Conservation (phyloP, 768 basidiomycete genomes). For the Pleurotus salmoneostramineus region DNA sequence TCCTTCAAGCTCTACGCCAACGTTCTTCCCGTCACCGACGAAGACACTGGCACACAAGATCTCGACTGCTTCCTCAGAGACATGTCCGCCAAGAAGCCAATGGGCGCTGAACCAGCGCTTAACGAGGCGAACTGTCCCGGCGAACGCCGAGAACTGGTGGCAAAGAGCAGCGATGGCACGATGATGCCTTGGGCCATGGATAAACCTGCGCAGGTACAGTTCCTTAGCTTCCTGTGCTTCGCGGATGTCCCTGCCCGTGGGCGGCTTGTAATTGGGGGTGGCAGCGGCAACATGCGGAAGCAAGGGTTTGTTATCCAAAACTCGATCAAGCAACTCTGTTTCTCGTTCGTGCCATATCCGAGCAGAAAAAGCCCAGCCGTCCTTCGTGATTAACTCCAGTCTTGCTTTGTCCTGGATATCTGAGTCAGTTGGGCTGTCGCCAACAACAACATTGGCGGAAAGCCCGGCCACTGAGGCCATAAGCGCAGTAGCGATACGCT, state of each 20-base stretch:
- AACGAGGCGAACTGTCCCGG: slow-evolving; percentile 80
- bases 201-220: slow-evolving; percentile 66
- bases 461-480: slow-evolving; percentile 49
- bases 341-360: slow-evolving; percentile 89
- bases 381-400: slow-evolving; percentile 73
- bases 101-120: slow-evolving; percentile 94
- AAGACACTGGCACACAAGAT: slow-evolving; percentile 81
- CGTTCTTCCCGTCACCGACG: slow-evolving; percentile 42
- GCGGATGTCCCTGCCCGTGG: slow-evolving; percentile 44
- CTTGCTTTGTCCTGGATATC: slow-evolving; percentile 64
- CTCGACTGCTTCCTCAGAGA: slow-evolving; percentile 80
- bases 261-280: slow-evolving; percentile 24
- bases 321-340: slow-evolving; percentile 68
- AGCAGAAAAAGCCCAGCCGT: slow-evolving; percentile 86
- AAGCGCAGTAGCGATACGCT: slow-evolving; percentile 67
- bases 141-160: slow-evolving; percentile 76
- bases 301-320: slow-evolving; percentile 44
- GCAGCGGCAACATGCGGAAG: slow-evolving; percentile 32
- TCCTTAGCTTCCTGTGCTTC: slow-evolving; percentile 55
- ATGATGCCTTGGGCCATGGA: slow-evolving; percentile 83
- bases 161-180: slow-evolving; percentile 74
- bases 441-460: slow-evolving; percentile 55
- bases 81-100: slow-evolving; percentile 73
- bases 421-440: slow-evolving; percentile 40
- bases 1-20: slow-evolving; percentile 24